phyloP scores from a whole-genome alignment of 192 early-diverging fungal species.

The Chytriomyces sp. region DNA sequence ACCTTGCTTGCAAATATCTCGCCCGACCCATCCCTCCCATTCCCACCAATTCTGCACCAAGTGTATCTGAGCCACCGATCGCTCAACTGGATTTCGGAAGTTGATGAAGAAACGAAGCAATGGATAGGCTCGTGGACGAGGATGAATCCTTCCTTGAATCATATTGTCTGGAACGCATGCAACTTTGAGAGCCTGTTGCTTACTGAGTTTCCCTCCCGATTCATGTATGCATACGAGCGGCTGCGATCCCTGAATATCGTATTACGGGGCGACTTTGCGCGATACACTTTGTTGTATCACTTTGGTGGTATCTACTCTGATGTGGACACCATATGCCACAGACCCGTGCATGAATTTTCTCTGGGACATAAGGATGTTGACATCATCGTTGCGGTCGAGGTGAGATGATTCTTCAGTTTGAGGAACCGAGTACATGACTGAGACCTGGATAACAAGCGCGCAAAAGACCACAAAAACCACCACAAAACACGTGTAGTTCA shows the following conservation, averaged over 20 bases:
- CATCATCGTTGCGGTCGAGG: conserved; percentile 25
- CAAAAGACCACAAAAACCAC: too few relatives aligned
- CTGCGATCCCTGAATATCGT: conserved; percentile 8
- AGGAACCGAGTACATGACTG: too few relatives aligned
- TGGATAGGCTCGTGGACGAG: neutral
- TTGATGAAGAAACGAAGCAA: neutral
- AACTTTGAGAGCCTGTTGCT: neutral
- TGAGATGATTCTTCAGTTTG: too few relatives aligned
- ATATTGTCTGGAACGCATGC: neutral
- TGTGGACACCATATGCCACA: conserved; percentile 27
- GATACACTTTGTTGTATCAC: conserved; percentile 26
- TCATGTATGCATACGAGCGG: neutral
- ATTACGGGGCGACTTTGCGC: neutral
- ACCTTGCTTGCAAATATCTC: too few relatives aligned
- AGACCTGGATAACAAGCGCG: too few relatives aligned
- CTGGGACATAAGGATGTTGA: neutral
- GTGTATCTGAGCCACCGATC: neutral
- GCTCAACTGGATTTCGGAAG: neutral
- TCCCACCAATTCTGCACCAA: neutral
- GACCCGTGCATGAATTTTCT: conserved; percentile 30
- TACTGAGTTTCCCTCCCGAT: neutral
- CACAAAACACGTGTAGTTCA: too few relatives aligned
- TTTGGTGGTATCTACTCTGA: conserved; percentile 40
- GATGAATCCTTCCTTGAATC: neutral
- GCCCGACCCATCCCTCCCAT: too few relatives aligned